Evolutionary conservation across 306 rosid genomes (phyloP).

Genomic region (Cicer cuneatum): DNA sequence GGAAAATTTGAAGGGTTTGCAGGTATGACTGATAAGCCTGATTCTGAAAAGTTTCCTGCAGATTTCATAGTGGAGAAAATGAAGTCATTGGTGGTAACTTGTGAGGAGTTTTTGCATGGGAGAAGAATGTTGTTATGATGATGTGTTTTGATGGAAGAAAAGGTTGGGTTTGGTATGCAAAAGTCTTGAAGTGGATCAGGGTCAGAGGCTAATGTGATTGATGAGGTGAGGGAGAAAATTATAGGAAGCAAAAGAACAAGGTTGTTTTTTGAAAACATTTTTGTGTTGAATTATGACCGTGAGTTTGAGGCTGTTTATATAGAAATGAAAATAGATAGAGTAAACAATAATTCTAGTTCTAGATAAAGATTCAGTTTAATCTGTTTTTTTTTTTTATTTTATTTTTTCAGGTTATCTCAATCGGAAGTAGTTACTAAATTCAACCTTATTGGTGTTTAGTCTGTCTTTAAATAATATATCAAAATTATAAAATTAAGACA

Average conservation of each 20-base stretch:
- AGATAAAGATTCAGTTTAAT: too few relatives aligned
- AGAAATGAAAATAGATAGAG: slow-evolving; percentile 39
- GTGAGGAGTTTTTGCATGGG: slow-evolving; percentile 82
- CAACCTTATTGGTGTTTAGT: too few relatives aligned
- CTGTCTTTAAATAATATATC: fast-evolving
- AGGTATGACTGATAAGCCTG: slow-evolving; percentile 64
- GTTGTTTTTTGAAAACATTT: slow-evolving; percentile 54
- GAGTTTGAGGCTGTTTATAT: slow-evolving; percentile 51
- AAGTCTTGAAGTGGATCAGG: slow-evolving; percentile 95
- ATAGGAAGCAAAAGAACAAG: slow-evolving; percentile 39
- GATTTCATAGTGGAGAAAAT: slow-evolving; percentile 62
- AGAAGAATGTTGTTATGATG: slow-evolving; percentile 39
- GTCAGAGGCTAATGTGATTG: slow-evolving; percentile 66
- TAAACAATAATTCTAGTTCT: background rate
- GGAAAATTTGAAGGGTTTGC: slow-evolving; percentile 69
- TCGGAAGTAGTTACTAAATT: too few relatives aligned
- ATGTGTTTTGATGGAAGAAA: slow-evolving; percentile 45
- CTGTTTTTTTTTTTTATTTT: too few relatives aligned
- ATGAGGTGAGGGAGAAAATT: slow-evolving; percentile 43
- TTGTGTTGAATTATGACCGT: slow-evolving; percentile 26
- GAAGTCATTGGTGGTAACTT: slow-evolving; percentile 71
- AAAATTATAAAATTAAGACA: too few relatives aligned
- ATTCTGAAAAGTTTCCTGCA: slow-evolving; percentile 66
- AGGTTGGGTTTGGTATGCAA: slow-evolving; percentile 74
- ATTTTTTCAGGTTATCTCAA: too few relatives aligned